Evolutionary conservation across 768 basidiomycete genomes (phyloP), one percentile per base, ranked within the genome.

Genomic region (Boletus vermiculosoides): DNA sequence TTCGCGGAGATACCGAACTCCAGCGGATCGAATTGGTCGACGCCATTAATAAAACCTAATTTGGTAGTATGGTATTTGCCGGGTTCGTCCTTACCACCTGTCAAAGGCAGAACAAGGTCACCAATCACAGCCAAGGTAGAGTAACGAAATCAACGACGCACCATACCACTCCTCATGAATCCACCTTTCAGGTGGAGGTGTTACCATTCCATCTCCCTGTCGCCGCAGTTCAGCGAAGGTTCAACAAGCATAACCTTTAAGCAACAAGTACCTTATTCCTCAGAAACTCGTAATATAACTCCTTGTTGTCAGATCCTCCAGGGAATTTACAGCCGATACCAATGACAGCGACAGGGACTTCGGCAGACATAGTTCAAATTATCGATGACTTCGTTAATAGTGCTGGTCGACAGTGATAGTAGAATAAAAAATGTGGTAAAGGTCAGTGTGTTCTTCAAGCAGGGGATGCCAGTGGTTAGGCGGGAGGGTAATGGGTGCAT

Each of bases 251-350:
- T 15, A 34, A 3, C 5, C 8, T 12, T 6, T 7, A 30, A 30
- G 20, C 0, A 31, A 40, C 31, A 16, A 11, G 15, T 31, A 70
- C 70, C 63, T 71, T 70, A 34, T 65, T 70, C 49, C 70, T 58
- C 10, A 70, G 46, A 55, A 70, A 71, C 41, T 71, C 66, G 33
- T 72, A 70, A 34, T 65, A 71, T 18, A 70, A 31, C 10, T 68
- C 62, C 31, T 68, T 66, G 52, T 71, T 70, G 28, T 71, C 70
- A 20, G 71, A 71, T 45, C 66, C 68, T 42, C 68, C 68, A 46
- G 70, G 69, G 40, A 71, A 72, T 57, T 65, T 70, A 50, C 71
- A 70, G n/a, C 70, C 70, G 31, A 71, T 72, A 23, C 70, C 71
- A 42, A 71, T 64, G 45, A 72, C 44, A 18, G 70, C 71, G 50